These are phyloP conservation scores for Diplosphaera chodatii DNA, from an alignment of 139 green algal species.

Conservation along the genomic window DNA sequence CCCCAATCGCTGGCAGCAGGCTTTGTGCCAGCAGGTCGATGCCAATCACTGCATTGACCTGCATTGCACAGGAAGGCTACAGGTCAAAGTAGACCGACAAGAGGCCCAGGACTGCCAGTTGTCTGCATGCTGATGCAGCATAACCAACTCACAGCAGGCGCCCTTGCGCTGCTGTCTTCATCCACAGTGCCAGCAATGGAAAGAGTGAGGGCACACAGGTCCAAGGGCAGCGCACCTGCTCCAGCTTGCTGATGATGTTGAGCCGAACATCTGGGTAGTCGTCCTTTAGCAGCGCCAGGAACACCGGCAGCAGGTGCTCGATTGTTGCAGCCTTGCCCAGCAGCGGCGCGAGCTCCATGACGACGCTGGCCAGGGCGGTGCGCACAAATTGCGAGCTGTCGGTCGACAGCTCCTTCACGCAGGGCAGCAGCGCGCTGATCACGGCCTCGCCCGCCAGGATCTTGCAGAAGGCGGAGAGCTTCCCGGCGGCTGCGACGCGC, in stretches of 20 bases:
- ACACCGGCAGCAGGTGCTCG: conserved; percentile 90
- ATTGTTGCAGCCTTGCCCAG: conserved; percentile 73
- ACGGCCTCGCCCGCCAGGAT: conserved; percentile 27
- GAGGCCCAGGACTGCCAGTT: too few species aligned
- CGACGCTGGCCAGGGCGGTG: conserved; percentile 81
- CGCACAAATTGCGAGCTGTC: conserved; percentile 89
- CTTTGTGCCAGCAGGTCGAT: conserved; percentile 49
- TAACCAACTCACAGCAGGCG: too few species aligned
- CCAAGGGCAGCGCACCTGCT: conserved; percentile 84
- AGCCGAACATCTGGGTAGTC: conserved; percentile 93
- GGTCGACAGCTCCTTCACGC: conserved; percentile 75
- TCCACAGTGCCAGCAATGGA: too few species aligned
- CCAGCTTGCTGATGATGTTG: conserved; percentile 97
- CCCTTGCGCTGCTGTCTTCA: too few species aligned
- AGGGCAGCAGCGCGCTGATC: conserved; percentile 57
- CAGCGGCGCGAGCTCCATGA: conserved; percentile 92
- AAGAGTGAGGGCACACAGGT: too few species aligned
- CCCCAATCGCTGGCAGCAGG: conserved; percentile 93
- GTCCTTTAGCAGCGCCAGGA: conserved; percentile 92
- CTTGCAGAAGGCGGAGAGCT: conserved; percentile 70
- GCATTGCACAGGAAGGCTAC: too few species aligned
- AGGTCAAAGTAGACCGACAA: too few species aligned
- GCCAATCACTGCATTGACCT: conserved; percentile 40
- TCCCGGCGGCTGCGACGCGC: conserved; percentile 65
- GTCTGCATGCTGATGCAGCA: too few species aligned